phyloP scores from a whole-genome alignment of 2,329 filamentous ascomycete genomes.

The Phymatotrichopsis omnivora region DNA sequence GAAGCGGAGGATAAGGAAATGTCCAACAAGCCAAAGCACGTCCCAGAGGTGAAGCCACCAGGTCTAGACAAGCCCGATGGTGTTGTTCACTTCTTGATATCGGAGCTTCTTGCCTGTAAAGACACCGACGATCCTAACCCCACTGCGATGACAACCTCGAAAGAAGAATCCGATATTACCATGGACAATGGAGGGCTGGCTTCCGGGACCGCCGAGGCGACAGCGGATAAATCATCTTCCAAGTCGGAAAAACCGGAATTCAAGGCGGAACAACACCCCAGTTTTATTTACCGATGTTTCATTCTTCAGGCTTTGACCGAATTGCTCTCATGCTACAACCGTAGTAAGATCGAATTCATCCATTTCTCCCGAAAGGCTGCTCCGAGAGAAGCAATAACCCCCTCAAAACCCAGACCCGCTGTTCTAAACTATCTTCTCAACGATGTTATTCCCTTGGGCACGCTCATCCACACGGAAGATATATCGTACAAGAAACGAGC shows the following conservation, averaged over 20 bases:
- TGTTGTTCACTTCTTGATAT: slow-evolving; percentile 87
- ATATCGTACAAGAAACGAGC: slow-evolving; percentile 71
- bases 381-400: slow-evolving; percentile 64
- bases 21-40: slow-evolving; percentile 53
- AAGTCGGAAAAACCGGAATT: slow-evolving; percentile 64
- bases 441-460: slow-evolving; percentile 53
- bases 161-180: slow-evolving; percentile 39
- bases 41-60: slow-evolving; percentile 64
- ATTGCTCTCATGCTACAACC: slow-evolving; percentile 80
- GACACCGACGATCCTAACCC: slow-evolving; percentile 37
- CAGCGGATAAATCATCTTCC: slow-evolving; percentile 33
- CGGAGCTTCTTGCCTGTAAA: slow-evolving; percentile 59
- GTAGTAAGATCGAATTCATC: slow-evolving; percentile 96
- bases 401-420: slow-evolving; percentile 85
- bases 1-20: slow-evolving; percentile 51
- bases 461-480: slow-evolving; percentile 59
- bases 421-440: slow-evolving; percentile 90
- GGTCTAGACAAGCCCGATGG: slow-evolving; percentile 87
- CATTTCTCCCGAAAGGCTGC: slow-evolving; percentile 94
- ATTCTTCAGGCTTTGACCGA: slow-evolving; percentile 85
- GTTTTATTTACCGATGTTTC: slow-evolving; percentile 94
- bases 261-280: slow-evolving; percentile 86
- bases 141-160: slow-evolving; percentile 26
- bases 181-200: slow-evolving; percentile 36
- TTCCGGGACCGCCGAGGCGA: slow-evolving; percentile 16